Evolutionary conservation across 2,329 filamentous ascomycete genomes (phyloP).

Genomic region (Paracamarosporium sp.): DNA sequence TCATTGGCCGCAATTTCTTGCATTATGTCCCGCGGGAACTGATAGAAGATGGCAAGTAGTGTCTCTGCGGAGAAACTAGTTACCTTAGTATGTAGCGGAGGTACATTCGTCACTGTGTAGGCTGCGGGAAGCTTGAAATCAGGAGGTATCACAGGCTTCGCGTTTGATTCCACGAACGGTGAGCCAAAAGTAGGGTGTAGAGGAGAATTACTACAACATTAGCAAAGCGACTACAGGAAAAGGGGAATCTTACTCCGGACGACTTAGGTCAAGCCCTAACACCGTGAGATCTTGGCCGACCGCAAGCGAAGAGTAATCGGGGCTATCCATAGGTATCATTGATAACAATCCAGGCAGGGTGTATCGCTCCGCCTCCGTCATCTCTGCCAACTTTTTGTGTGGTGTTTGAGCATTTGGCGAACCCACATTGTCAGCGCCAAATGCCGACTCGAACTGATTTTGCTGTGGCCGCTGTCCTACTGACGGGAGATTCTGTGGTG

Average conservation of each 20-base stretch:
- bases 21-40: slow-evolving; percentile 68
- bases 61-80: slow-evolving; percentile 68
- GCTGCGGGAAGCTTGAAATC: slow-evolving; percentile 69
- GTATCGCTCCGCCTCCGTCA: slow-evolving; percentile 66
- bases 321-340: slow-evolving; percentile 62
- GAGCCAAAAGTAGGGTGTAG: slow-evolving; percentile 69
- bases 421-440: slow-evolving; percentile 34
- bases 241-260: slow-evolving; percentile 59
- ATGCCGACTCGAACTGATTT: slow-evolving; percentile 40
- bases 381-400: slow-evolving; percentile 59
- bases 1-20: slow-evolving; percentile 71
- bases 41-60: slow-evolving; percentile 74
- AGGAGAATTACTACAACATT: slow-evolving; percentile 53
- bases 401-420: slow-evolving; percentile 43
- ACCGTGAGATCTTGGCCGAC: slow-evolving; percentile 70
- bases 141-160: slow-evolving; percentile 64
- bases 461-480: slow-evolving; percentile 37
- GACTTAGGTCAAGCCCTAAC: slow-evolving; percentile 69
- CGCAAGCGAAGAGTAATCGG: slow-evolving; percentile 59
- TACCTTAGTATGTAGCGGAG: slow-evolving; percentile 65
- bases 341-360: slow-evolving; percentile 66
- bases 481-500: slow-evolving; percentile 25
- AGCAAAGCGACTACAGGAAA: slow-evolving; percentile 15
- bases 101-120: slow-evolving; percentile 72
- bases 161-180: slow-evolving; percentile 66